Base-by-base conservation (phyloP, 2,329 filamentous ascomycete genomes). In the Aspergillus oerlinghausenensis region DNA sequence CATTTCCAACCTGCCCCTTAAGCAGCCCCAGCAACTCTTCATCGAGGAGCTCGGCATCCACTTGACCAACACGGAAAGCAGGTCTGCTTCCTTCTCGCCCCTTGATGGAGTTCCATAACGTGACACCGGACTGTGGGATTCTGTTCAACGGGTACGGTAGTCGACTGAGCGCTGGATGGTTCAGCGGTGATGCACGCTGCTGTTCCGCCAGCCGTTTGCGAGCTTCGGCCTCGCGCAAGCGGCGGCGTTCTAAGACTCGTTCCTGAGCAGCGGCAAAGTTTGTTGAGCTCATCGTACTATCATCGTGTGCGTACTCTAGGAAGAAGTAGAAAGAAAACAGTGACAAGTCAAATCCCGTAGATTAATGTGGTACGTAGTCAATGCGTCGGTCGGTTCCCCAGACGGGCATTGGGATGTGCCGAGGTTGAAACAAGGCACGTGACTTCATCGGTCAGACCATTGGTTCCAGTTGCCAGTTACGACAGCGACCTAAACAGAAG, bases 41-140 rank as follows among this genome's bases (percentile, higher is more conserved):
- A 73, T 99, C 94, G 19, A 99, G 82, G 51, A 99, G 80, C 73
- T 97, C 94, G 40, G 94, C 92, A 73, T 99, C 94, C 47, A 97
- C 90, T 76, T 99, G 94, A 28, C 93, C 92, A 28, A 99, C 94
- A 54, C 94, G 87, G 72, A 96, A 97, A 10, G 90, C 88, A 4
- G 94, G 93, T 17, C 86, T 81, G 25, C 89, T 93, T 48, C 91
- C 90, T 69, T 92, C 87, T 58, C 89, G 85, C 5, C 88, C 87
- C 42, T 84, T 84, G 45, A 93, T 77, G 4, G 82, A 77, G 68
- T 92, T 84, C 90, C 89, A 96, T 54, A 84, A 56, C 64, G 70
- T 55, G 80, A 81, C 63, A 3, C 72, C 69, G 10, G 67, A 67
- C 17, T 66, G 60, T 14, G 74, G 65, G 52, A 88, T 70, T 58